Base-by-base conservation (phyloP, 768 basidiomycete genomes). In the Tephrocybe sp. region DNA sequence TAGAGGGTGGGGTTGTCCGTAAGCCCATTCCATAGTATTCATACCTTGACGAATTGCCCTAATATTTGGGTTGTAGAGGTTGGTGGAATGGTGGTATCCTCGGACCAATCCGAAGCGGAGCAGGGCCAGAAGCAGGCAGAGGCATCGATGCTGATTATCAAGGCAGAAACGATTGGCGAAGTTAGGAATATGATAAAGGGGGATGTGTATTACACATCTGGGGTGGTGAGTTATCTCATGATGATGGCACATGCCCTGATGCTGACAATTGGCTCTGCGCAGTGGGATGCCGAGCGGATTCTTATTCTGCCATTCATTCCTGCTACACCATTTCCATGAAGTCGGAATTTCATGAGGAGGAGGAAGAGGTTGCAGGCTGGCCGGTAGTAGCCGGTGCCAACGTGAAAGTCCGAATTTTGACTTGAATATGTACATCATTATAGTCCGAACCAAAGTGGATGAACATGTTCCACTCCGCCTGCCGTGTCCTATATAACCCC, bases 271-370 rank as follows among this genome's bases (percentile, higher is more conserved):
- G 5, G 20, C 1, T 23, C 26, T 26, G 17, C 16, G 2, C 17
- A 85, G 83, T 85, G 84, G 83, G 81, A 85, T 57, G 75, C 70
- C 53, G 77, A 82, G 57, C 79, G 75, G 58, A 50, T 84, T 30
- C 65, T 74, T 3, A 78, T 85, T 48, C 51, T 72, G 32, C 82
- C 83, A 7, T 72, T 76, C 40, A 31, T 72, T n/a, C 61, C 73
- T 49, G 72, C 71, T 41, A 68, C 68, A 16, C 54, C 55, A 9
- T 62, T 65, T 36, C 62, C 63, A 34, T 64, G 42, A 56, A 42
- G 31, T 49, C 55, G 44, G 50, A 54, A 51, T 57, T 45, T 38
- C 2, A 38, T 17, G 14, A 16, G 22, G 43, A 26, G 47, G 17
- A 45, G 19, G n/a, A 33, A 16, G 45, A 9, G 26, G 22, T 40